Base-by-base conservation (phyloP, 2,329 filamentous ascomycete genomes). In the Paecilomyces variotii region DNA sequence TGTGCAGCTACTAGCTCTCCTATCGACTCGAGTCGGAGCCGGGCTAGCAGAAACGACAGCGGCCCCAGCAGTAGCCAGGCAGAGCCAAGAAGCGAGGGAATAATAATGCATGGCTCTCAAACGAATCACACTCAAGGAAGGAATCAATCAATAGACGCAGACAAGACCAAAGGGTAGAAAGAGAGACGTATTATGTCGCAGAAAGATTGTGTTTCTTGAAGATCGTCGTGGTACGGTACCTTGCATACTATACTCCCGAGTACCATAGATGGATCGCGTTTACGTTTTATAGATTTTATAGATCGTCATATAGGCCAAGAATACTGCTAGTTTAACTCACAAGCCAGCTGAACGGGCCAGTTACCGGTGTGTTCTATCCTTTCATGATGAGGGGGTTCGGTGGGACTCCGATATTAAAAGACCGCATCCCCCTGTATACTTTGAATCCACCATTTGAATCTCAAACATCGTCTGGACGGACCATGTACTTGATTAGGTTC, bases 1-100 rank as follows among this genome's bases (percentile, higher is more conserved):
- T 12, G 81, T 84, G 71, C 84, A 86, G 59, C 71, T 69, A n/a
- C 70, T 68, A 57, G 68, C 63, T 54, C 64, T 64, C 59, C 69
- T 63, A 52, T 60, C 57, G 12, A 69, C 55, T 39, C 70, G 66
- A 51, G 68, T 66, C n/a, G 70, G 63, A 10, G 64, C 54, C 3
- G 68, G 68, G 32, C 61, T 63, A 39, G 66, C 68, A 45, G 61
- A 60, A 24, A 61, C 65, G 9, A 66, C 28, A 28, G 63, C 64
- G 53, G 65, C 63, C 19, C 61, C 56, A 28, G 50, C 50, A 28
- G 24, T 25, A 7, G 27, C 50, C 2, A 52, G 14, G 50, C 9
- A 28, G 4, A 52, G 6, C 10, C 27, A 52, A n/a, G 50, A 52
- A 27, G 27, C 25, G 27, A 52, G 27, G 2, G 27, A 26, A 32